Percentiles rank a stretch among this genome's conserved stretches.
phyloP scores from a whole-genome alignment of 192 early-diverging fungal genomes.

The Nowakowskiella sp. region DNA sequence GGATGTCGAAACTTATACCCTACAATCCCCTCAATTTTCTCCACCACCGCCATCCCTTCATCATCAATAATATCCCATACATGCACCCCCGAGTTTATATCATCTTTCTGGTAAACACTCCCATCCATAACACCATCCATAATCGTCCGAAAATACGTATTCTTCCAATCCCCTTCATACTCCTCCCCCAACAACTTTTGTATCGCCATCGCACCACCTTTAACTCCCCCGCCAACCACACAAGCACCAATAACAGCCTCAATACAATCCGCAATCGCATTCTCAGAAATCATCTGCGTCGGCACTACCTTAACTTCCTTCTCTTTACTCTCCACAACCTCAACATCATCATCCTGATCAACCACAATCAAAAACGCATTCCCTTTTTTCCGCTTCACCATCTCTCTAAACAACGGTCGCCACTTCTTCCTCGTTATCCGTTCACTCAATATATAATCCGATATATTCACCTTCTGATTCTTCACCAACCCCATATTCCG shows the following conservation, averaged over 20 bases:
- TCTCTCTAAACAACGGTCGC: background rate
- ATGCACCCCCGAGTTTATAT: background rate
- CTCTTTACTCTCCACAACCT: slow-evolving; percentile 6
- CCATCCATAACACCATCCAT: background rate
- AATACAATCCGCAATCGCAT: slow-evolving; percentile 76
- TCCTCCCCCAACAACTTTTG: slow-evolving; percentile 15
- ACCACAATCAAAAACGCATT: slow-evolving; percentile 1
- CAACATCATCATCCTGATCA: background rate
- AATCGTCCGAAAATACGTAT: slow-evolving; percentile 6
- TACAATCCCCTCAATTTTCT: background rate
- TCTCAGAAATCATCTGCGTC: slow-evolving; percentile 57
- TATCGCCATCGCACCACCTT: slow-evolving; percentile 23
- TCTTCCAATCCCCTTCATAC: slow-evolving; percentile 16
- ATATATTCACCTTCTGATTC: background rate
- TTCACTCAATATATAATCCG: slow-evolving; percentile 13
- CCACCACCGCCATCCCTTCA: background rate
- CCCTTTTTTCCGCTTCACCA: slow-evolving; percentile 1
- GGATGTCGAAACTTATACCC: background rate
- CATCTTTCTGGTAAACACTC: background rate
- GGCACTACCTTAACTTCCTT: slow-evolving; percentile 24
- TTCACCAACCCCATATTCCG: slow-evolving; percentile 10
- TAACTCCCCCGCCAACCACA: slow-evolving; percentile 40
- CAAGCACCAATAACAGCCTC: slow-evolving; percentile 78
- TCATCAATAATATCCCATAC: background rate
- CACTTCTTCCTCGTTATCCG: slow-evolving; percentile 8